Evolutionary conservation across 129 eudicot species (phyloP).

Genomic region (carrot (Daucus carota)): DNA sequence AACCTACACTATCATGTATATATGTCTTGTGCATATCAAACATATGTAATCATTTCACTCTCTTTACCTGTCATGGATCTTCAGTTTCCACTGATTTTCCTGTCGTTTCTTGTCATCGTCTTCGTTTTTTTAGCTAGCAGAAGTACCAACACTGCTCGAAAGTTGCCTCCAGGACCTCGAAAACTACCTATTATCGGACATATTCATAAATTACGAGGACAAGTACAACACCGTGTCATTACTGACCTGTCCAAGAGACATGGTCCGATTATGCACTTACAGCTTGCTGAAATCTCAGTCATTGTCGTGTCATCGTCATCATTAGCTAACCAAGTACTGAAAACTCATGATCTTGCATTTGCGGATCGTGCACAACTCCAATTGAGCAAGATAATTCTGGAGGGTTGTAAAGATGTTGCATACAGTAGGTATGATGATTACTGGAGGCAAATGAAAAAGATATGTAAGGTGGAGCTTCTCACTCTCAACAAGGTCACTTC

Average conservation of each 20-base stretch:
- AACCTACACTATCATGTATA: background rate
- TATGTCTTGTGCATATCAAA: background rate
- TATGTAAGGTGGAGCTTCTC: constrained; percentile 17
- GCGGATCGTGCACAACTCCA: constrained; percentile 11
- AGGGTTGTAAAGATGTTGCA: constrained; percentile 11
- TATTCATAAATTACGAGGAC: constrained; percentile 2
- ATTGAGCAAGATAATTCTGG: background rate
- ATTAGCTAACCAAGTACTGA: constrained; percentile 21
- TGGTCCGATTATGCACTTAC: constrained; percentile 22
- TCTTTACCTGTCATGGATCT: background rate
- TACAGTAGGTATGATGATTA: constrained; percentile 1
- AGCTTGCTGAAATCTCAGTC: constrained; percentile 14
- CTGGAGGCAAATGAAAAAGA: constrained; percentile 2
- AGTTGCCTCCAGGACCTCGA: constrained; percentile 22
- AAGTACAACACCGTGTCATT: constrained; percentile 4
- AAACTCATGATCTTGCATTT: constrained; percentile 20
- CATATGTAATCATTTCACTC: background rate
- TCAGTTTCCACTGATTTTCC: background rate
- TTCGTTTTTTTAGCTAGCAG: background rate
- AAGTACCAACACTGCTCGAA: background rate
- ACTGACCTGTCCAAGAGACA: constrained; percentile 1
- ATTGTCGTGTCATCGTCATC: constrained; percentile 22
- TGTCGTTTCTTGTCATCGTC: background rate
- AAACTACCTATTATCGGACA: constrained; percentile 25
- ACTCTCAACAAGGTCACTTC: constrained; percentile 8